Conservation (phyloP, 208 protist species). For the Leptomonas seymouri region DNA sequence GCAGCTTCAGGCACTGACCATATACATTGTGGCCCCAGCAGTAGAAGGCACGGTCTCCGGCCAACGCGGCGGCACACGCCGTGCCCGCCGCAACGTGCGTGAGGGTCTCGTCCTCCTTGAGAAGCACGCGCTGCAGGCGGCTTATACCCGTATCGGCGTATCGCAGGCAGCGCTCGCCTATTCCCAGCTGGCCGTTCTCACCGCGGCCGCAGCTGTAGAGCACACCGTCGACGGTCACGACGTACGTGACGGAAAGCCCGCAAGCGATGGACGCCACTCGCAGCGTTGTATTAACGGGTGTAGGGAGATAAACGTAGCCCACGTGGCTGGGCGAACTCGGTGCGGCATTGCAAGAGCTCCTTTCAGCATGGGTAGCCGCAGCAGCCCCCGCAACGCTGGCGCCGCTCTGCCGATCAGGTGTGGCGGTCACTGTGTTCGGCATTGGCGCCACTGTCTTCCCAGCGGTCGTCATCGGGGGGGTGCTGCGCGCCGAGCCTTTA, state of each 20-base stretch:
- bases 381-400: background rate
- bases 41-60: conserved; percentile 45
- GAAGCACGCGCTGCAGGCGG: conserved; percentile 31
- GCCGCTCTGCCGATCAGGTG: background rate
- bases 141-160: conserved; percentile 22
- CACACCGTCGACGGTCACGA: conserved; percentile 51
- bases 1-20: conserved; percentile 65
- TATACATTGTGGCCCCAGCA: conserved; percentile 77
- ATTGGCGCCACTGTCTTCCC: conserved; percentile 3
- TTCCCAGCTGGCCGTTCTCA: conserved; percentile 61
- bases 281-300: conserved; percentile 33
- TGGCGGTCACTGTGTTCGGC: conserved; percentile 2
- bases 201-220: conserved; percentile 76
- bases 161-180: conserved; percentile 23
- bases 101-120: conserved; percentile 43
- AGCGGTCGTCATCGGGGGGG: background rate
- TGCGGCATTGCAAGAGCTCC: background rate
- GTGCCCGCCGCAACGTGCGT: conserved; percentile 45
- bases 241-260: conserved; percentile 64
- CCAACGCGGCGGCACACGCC: conserved; percentile 47
- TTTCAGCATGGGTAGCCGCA: background rate
- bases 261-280: conserved; percentile 59
- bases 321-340: background rate
- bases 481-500: no score
- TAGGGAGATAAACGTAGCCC: conserved; percentile 26